phyloP scores from a whole-genome alignment of 2,329 filamentous ascomycete genomes.

The Colletotrichum coccodes region DNA sequence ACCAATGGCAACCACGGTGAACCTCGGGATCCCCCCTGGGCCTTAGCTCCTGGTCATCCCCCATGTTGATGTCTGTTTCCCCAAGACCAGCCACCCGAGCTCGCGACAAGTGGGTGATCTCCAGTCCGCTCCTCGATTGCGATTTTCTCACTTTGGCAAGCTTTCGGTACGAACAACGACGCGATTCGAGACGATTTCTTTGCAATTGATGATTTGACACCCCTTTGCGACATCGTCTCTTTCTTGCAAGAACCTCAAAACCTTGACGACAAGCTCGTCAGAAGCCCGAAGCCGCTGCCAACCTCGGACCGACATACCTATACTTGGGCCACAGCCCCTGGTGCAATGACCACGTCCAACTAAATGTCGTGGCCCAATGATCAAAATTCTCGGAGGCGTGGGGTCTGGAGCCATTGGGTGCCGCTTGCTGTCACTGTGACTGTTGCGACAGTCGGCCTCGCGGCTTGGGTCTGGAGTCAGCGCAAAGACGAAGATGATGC shows the following conservation, averaged over 20 bases:
- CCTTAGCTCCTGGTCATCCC: constrained; percentile 24
- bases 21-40: constrained; percentile 34
- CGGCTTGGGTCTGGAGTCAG: constrained; percentile 95
- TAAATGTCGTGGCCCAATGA: constrained; percentile 73
- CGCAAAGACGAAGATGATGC: constrained; percentile 79
- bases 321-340: constrained; percentile 20
- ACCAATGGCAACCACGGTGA: constrained; percentile 34
- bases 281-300: neutral
- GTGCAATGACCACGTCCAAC: constrained; percentile 35
- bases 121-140: constrained; percentile 12
- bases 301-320: neutral
- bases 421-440: constrained; percentile 88
- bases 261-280: neutral
- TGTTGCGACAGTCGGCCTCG: constrained; percentile 85
- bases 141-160: constrained; percentile 4
- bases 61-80: constrained; percentile 24
- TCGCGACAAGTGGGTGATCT: constrained; percentile 29
- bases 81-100: constrained; percentile 33
- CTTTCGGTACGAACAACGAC: neutral
- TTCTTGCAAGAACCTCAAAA: neutral
- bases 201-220: neutral
- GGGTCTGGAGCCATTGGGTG: constrained; percentile 85
- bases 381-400: constrained; percentile 65
- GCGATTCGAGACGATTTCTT: neutral
- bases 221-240: neutral